A percentile compares a stretch with the other conserved stretches of the same genome.
Evolutionary conservation across 106 monocot species (phyloP).

Genomic region (Dactylorhiza incarnata): DNA sequence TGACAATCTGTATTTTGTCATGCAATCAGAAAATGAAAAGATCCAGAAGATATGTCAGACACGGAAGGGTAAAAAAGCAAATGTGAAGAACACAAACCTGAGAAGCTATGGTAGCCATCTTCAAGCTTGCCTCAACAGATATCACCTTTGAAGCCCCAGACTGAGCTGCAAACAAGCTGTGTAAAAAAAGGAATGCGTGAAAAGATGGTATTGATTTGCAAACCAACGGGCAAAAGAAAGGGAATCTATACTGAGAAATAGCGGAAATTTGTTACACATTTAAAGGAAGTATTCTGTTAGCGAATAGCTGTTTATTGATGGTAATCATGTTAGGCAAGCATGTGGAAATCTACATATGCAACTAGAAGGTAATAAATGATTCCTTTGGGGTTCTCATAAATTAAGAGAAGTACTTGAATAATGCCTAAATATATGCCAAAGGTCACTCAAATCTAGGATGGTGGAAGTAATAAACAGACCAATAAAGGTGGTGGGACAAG

Average conservation of each 20-base stretch:
- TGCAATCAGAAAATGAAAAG: not conserved
- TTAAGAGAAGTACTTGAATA: too few relatives aligned
- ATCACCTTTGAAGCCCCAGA: conserved; percentile 90
- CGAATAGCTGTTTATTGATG: too few relatives aligned
- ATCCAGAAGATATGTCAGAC: not conserved
- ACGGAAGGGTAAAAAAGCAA: not conserved
- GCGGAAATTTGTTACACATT: not conserved
- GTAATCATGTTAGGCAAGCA: too few relatives aligned
- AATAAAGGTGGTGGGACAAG: too few relatives aligned
- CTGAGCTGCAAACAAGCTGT: conserved; percentile 91
- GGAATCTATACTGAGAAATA: not conserved
- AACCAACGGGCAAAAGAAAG: not conserved
- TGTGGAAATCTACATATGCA: too few relatives aligned
- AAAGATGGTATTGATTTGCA: not conserved
- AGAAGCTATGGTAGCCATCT: conserved; percentile 81
- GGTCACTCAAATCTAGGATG: too few relatives aligned
- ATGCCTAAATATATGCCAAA: too few relatives aligned
- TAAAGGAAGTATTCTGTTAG: not conserved
- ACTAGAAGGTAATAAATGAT: too few relatives aligned
- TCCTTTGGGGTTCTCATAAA: too few relatives aligned
- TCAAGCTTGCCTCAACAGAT: conserved; percentile 92
- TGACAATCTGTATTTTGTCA: conserved; percentile 49
- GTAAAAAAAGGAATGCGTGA: conserved; percentile 2
- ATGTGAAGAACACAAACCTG: conserved; percentile 31
- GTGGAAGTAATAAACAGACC: too few relatives aligned